Evolutionary conservation across 305 asterid genomes (phyloP).

Genomic region (Fraxinus floribunda): DNA sequence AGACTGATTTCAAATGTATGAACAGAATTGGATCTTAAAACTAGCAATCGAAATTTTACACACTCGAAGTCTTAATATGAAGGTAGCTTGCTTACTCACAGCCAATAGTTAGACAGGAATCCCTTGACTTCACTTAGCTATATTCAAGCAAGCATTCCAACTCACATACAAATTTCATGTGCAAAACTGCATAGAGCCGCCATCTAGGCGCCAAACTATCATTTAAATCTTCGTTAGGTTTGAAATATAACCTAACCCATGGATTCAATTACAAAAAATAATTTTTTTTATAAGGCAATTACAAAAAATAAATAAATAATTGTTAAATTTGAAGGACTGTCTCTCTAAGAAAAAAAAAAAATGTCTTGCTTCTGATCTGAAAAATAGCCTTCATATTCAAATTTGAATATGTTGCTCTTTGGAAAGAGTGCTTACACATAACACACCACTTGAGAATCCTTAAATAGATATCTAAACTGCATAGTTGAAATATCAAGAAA

Average conservation of each 20-base stretch:
- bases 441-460: background rate
- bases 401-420: background rate
- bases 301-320: background rate
- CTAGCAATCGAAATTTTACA: background rate
- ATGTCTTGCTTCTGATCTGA: background rate
- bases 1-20: background rate
- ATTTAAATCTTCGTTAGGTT: background rate
- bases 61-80: background rate
- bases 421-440: background rate
- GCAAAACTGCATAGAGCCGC: background rate
- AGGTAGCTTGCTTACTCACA: background rate
- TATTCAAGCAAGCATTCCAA: background rate
- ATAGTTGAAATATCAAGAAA: background rate
- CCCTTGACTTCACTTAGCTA: background rate
- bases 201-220: background rate
- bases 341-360: background rate
- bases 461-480: background rate
- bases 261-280: background rate
- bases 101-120: background rate
- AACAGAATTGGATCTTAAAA: background rate
- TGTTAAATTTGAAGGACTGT: background rate
- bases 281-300: too few relatives aligned
- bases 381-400: background rate
- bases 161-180: background rate
- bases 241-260: background rate